Percentiles rank a stretch among this genome's conserved stretches.
phyloP scores from a whole-genome alignment of 345 rosid species.

The Bruguiera parviflora region DNA sequence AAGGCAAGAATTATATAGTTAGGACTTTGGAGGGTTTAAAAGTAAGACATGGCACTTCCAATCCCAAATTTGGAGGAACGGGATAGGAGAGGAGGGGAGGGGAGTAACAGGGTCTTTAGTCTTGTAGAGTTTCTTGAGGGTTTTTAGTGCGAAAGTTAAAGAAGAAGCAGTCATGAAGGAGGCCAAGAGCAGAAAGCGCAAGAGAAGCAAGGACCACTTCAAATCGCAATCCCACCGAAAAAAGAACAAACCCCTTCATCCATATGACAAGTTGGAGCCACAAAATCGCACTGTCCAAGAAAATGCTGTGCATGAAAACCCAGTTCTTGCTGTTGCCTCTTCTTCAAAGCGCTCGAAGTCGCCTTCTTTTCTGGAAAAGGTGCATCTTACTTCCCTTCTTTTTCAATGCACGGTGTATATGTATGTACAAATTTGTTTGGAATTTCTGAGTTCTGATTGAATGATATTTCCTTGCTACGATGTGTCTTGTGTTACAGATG shows the following conservation, averaged over 20 bases:
- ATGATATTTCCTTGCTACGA: background rate
- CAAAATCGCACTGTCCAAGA: too few species aligned
- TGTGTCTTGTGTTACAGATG: conserved; percentile 46
- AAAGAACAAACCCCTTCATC: background rate
- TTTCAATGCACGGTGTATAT: background rate
- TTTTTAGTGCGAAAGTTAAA: too few species aligned
- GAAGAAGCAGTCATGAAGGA: conserved; percentile 36
- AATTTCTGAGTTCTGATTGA: conserved; percentile 5
- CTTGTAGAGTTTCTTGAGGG: background rate
- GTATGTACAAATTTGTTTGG: background rate
- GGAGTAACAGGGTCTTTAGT: too few species aligned
- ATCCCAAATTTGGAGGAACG: too few species aligned
- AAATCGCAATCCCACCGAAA: conserved; percentile 21
- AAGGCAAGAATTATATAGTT: too few species aligned
- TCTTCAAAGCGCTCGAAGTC: conserved; percentile 18
- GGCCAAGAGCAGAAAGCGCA: conserved; percentile 46
- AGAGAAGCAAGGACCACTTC: conserved; percentile 30
- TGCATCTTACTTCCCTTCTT: background rate
- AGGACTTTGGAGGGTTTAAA: too few species aligned
- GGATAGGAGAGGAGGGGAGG: background rate
- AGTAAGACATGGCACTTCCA: too few species aligned
- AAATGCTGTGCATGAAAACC: background rate
- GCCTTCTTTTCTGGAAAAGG: conserved; percentile 35
- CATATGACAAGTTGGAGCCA: background rate
- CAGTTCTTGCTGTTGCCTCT: background rate